Conservation (phyloP, 495 filamentous ascomycete genomes). For the Cercophora scortea region DNA sequence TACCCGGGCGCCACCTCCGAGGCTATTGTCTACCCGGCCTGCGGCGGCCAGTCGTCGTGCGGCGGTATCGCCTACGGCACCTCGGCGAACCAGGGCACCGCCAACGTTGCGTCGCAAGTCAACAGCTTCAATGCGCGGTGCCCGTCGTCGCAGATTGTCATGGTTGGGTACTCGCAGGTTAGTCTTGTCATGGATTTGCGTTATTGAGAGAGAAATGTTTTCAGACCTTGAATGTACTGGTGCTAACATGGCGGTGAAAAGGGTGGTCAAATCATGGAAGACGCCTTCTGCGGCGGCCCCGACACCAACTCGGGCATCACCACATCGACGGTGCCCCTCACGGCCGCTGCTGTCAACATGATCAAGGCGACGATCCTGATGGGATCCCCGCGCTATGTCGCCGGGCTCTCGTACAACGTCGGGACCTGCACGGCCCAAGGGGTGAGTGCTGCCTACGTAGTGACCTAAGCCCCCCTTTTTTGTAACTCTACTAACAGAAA, state of each 20-base stretch:
- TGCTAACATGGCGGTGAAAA: slow-evolving; percentile 13
- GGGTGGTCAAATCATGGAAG: slow-evolving; percentile 59
- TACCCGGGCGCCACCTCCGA: slow-evolving; percentile 49
- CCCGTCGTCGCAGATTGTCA: slow-evolving; percentile 46
- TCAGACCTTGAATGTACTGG: slow-evolving; percentile 12
- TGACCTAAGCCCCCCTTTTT: not conserved
- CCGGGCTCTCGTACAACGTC: slow-evolving; percentile 52
- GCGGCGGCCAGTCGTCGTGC: slow-evolving; percentile 41
- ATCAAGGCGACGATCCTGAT: slow-evolving; percentile 54
- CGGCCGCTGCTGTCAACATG: slow-evolving; percentile 32
- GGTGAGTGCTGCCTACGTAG: slow-evolving; percentile 37
- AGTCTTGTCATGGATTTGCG: too few relatives aligned
- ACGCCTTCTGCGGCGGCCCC: slow-evolving; percentile 52
- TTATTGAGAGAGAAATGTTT: slow-evolving; percentile 2
- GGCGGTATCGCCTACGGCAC: slow-evolving; percentile 46
- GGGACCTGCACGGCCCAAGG: slow-evolving; percentile 51
- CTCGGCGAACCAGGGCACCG: slow-evolving; percentile 44
- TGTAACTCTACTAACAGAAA: not conserved
- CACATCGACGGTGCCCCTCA: slow-evolving; percentile 27
- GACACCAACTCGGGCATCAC: slow-evolving; percentile 22
- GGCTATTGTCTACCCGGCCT: slow-evolving; percentile 42
- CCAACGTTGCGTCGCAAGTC: slow-evolving; percentile 45
- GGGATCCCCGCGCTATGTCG: slow-evolving; percentile 49
- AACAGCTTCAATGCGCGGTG: slow-evolving; percentile 45
- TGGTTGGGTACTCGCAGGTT: slow-evolving; percentile 60